Conservation (phyloP, 2,329 filamentous ascomycete species). For the Ascochyta viciae-villosae region DNA sequence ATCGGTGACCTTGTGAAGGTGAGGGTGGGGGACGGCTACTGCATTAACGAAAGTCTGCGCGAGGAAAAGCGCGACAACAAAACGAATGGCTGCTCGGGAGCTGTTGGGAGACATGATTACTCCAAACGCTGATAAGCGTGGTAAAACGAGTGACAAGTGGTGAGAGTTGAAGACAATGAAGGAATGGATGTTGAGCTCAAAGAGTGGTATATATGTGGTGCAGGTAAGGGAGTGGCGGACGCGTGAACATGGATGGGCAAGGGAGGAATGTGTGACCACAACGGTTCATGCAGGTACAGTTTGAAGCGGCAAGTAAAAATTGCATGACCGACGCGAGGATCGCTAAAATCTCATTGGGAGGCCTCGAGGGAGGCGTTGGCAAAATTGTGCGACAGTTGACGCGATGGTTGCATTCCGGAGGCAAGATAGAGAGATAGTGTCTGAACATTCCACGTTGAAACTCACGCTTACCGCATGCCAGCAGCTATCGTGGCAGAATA, state of each 20-base stretch:
- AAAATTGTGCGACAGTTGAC: conserved; percentile 12
- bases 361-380: conserved; percentile 8
- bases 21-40: conserved; percentile 14
- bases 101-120: conserved; percentile 16
- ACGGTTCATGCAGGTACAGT: conserved; percentile 15
- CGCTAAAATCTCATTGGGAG: conserved; percentile 12
- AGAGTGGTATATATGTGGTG: conserved; percentile 18
- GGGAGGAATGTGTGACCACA: conserved; percentile 19
- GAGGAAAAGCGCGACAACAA: conserved; percentile 16
- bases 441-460: conserved; percentile 19
- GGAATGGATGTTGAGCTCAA: neutral
- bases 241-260: conserved; percentile 11
- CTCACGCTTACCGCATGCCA: conserved; percentile 18
- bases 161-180: conserved; percentile 13
- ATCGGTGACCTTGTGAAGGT: conserved; percentile 11
- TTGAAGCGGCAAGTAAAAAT: conserved; percentile 15
- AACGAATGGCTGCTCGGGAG: conserved; percentile 21
- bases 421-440: conserved; percentile 7
- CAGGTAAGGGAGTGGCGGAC: conserved; percentile 18
- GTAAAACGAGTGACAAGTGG: conserved; percentile 18
- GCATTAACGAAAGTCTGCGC: conserved; percentile 19
- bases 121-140: conserved; percentile 17
- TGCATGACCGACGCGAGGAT: conserved; percentile 18
- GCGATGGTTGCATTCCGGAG: conserved; percentile 17
- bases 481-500: conserved; percentile 11